A percentile compares a stretch with the other conserved stretches of the same genome.
These are phyloP conservation scores for Ganoderma boninense DNA, from an alignment of 1,284 basidiomycete species.

Conservation along the genomic window DNA sequence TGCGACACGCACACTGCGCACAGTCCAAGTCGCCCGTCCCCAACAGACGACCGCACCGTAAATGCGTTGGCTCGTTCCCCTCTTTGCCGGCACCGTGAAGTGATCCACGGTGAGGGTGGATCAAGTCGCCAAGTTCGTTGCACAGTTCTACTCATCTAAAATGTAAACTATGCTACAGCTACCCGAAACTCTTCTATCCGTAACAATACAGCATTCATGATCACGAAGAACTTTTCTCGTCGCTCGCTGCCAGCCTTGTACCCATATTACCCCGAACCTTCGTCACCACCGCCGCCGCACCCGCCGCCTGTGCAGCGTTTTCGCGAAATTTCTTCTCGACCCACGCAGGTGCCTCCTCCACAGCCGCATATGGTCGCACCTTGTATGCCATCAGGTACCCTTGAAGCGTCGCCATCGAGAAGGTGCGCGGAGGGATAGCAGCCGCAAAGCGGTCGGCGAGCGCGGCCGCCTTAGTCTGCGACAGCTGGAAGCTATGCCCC, in stretches of 20 bases:
- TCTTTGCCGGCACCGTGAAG: background rate
- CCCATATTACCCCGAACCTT: no score
- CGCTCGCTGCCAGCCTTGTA: no score
- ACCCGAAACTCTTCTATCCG: background rate
- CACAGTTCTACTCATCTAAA: no score
- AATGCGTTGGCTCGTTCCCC: conserved; percentile 17
- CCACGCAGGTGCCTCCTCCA: conserved; percentile 45
- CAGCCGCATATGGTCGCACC: conserved; percentile 64
- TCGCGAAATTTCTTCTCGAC: conserved; percentile 36
- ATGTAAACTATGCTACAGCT: no score
- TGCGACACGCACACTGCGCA: conserved; percentile 19
- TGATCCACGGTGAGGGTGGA: background rate
- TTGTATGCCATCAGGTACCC: conserved; percentile 82
- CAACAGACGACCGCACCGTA: conserved; percentile 17
- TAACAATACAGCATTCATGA: background rate
- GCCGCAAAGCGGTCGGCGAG: conserved; percentile 67
- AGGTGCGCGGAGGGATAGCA: conserved; percentile 64
- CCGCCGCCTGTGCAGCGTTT: no score
- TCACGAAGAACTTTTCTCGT: no score
- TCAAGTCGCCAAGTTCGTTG: no score
- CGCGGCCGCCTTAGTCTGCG: conserved; percentile 27
- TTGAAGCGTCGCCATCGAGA: conserved; percentile 80
- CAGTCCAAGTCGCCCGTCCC: conserved; percentile 20
- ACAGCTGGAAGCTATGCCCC: conserved; percentile 38
- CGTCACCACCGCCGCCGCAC: no score